These are phyloP conservation scores for Alternaria burnsii DNA, from an alignment of 2,329 filamentous ascomycete species.

Conservation along the genomic window DNA sequence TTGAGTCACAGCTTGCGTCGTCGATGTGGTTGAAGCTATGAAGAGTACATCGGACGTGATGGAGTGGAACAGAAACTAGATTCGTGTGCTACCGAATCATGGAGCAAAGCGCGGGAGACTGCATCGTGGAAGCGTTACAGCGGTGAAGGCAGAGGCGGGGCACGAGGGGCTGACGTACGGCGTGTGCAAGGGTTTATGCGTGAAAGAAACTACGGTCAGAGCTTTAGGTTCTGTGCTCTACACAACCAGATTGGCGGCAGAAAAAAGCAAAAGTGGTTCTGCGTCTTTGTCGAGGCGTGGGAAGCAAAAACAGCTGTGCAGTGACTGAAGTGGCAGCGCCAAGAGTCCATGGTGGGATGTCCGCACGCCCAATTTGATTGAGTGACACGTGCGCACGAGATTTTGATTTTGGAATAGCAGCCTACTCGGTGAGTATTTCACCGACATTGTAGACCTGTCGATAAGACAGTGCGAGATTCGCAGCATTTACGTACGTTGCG, in stretches of 20 bases:
- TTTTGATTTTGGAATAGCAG: neutral
- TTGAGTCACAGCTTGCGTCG: conserved; percentile 28
- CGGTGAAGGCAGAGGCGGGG: conserved; percentile 47
- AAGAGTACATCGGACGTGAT: conserved; percentile 30
- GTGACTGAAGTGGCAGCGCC: conserved; percentile 27
- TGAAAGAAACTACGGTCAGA: conserved; percentile 12
- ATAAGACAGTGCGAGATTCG: neutral
- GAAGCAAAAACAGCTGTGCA: conserved; percentile 25
- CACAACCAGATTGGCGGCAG: neutral
- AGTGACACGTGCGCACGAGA: conserved; percentile 31
- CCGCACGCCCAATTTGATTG: conserved; percentile 25
- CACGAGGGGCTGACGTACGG: conserved; percentile 38
- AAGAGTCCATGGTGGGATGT: conserved; percentile 28
- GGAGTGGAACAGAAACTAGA: conserved; percentile 19
- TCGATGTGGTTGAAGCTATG: conserved; percentile 25
- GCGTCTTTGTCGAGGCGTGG: conserved; percentile 26
- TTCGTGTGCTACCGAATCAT: conserved; percentile 48
- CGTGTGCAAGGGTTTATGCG: conserved; percentile 23
- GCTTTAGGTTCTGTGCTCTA: neutral
- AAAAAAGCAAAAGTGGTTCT: conserved; percentile 9
- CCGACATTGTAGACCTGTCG: neutral
- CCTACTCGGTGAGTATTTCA: neutral
- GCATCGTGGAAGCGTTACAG: conserved; percentile 48
- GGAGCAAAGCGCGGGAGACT: conserved; percentile 38
- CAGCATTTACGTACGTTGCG: neutral